phyloP scores from a whole-genome alignment of 78 protist genomes.

The Speleostelium caveatum region DNA sequence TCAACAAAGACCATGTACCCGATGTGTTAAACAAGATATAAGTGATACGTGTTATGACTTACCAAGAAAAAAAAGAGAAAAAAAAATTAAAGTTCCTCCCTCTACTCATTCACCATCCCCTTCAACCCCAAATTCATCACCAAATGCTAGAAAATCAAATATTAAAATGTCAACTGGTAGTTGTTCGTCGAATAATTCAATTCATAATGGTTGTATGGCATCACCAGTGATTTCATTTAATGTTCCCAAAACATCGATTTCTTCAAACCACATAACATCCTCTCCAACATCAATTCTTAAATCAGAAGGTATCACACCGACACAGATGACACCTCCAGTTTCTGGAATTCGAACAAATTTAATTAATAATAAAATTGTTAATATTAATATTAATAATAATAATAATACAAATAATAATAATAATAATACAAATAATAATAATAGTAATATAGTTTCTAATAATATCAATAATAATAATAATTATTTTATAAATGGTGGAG shows the following conservation, averaged over 20 bases:
- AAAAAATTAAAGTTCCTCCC: constrained; percentile 12
- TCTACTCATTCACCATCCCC: background rate
- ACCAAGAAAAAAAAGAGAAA: constrained; percentile 67
- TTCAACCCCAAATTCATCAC: no score
- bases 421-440: background rate
- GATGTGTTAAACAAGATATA: constrained; percentile 69
- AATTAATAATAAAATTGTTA: background rate
- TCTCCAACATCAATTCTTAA: no score
- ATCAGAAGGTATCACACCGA: no score
- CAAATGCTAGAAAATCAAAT: no score
- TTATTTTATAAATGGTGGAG: background rate
- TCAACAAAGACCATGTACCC: constrained; percentile 61
- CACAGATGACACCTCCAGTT: background rate
- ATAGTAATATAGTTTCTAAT: background rate
- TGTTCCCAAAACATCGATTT: no score
- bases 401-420: background rate
- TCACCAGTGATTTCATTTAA: no score
- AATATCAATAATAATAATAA: background rate
- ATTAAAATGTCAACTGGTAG: no score
- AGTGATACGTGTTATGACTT: constrained; percentile 58
- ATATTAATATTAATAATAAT: background rate
- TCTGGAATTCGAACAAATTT: no score
- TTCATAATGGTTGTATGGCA: no score
- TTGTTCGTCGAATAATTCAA: no score
- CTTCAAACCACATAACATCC: no score